Base-by-base conservation (phyloP, 2,329 filamentous ascomycete genomes). In the Diaporthe sp. region DNA sequence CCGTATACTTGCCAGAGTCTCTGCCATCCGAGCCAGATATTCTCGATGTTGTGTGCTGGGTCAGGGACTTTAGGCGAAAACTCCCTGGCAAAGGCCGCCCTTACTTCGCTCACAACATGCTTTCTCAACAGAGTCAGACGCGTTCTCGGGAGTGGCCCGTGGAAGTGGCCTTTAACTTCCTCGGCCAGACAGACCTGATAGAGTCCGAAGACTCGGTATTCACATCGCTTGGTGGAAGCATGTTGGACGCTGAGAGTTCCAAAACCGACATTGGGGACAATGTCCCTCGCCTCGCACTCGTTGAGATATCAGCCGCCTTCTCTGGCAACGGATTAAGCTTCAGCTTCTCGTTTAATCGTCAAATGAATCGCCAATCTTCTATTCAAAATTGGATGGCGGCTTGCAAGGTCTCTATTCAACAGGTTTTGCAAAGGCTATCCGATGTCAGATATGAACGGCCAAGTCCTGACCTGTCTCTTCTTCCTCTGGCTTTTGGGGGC, bases 101-200 rank as follows among this genome's bases (percentile, higher is more conserved):
- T 63, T 63, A 63, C 37, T 63, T 63, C 44, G 60, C 60, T 44
- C 60, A 44, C 15, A 44, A 28, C n/a, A 63, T 63, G 39, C 39
- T 63, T 13, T 17, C 37, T 44, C 37, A 44, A 20, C 37, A 31
- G 15, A 28, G 15, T 20, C n/a, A 44, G 15, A 20, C 13, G 13
- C 6, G 3, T 44, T 7, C 15, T 7, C 37, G n/a, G 1, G n/a
- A 63, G 7, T 63, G 60, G 60, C 60, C 60, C 1, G 15, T 63
- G 10, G 60, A 63, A 44, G n/a, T 63, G 13, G 60, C 60, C 0
- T 63, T 63, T 28, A 63, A 63, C 39, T 63, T 44, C 17, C 60
- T 63, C 15, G 60, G 60, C n/a, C 39, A 63, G 13, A 63, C 60
- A 20, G 60, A 28, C 3, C n/a, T 2, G 8, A 63, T 4, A 12